A percentile compares a stretch with the other conserved stretches of the same genome.
Evolutionary conservation across 306 rosid species (phyloP).

Genomic region (Rosa lucieae): DNA sequence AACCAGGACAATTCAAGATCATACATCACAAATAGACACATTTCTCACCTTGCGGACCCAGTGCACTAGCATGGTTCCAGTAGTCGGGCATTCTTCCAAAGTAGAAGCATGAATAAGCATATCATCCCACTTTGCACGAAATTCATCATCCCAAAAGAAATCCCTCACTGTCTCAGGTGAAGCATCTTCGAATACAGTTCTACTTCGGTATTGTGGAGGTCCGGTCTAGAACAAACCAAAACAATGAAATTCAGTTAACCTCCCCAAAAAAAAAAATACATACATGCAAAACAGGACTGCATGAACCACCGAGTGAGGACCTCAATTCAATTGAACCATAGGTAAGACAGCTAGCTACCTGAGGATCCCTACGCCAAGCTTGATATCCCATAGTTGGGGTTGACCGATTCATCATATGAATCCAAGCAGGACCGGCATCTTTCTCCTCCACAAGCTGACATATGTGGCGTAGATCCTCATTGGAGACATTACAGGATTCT

Average conservation of each 20-base stretch:
- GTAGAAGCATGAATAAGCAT: conserved; percentile 47
- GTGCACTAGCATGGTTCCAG: conserved; percentile 54
- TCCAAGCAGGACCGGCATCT: conserved; percentile 90
- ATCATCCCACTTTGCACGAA: conserved; percentile 54
- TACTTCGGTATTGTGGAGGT: conserved; percentile 58
- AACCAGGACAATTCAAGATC: conserved; percentile 6
- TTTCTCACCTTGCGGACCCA: conserved; percentile 65
- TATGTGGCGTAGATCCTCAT: conserved; percentile 48
- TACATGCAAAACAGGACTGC: not conserved
- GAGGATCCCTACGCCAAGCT: conserved; percentile 67
- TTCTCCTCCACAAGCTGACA: conserved; percentile 50
- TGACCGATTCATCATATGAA: conserved; percentile 94
- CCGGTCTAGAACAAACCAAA: conserved; percentile 40
- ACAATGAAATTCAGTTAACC: conserved; percentile 17
- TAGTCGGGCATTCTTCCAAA: conserved; percentile 51
- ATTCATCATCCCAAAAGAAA: conserved; percentile 67
- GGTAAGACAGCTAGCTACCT: conserved; percentile 28
- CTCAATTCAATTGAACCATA: not conserved
- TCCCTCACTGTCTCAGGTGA: conserved; percentile 53
- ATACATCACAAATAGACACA: not conserved
- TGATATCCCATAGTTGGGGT: conserved; percentile 67
- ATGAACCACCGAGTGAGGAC: not conserved
- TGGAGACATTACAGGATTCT: conserved; percentile 32
- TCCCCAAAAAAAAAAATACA: not conserved
- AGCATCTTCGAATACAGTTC: conserved; percentile 58